Evolutionary conservation across 306 rosid species (phyloP).

Genomic region (Inga oerstediana): DNA sequence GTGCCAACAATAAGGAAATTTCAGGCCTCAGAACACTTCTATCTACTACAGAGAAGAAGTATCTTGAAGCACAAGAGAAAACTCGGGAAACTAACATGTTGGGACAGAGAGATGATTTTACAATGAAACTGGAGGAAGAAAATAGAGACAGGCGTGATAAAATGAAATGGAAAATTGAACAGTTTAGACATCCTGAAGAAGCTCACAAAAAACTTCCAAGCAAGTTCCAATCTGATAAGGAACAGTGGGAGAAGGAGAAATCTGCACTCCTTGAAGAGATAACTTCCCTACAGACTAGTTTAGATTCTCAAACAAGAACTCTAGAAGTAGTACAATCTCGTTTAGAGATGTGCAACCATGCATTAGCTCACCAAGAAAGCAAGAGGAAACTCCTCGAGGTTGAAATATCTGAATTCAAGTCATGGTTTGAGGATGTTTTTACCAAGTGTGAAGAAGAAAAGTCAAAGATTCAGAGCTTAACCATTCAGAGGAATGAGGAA

Average conservation of each 20-base stretch:
- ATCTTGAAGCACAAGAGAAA: conserved; percentile 14
- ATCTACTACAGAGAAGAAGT: conserved; percentile 46
- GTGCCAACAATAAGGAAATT: conserved; percentile 48
- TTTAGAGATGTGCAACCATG: conserved; percentile 71
- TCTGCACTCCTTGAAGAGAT: conserved; percentile 44
- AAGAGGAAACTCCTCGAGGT: conserved; percentile 61
- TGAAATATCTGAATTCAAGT: conserved; percentile 56
- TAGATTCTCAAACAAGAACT: conserved; percentile 65
- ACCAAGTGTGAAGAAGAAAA: conserved; percentile 53
- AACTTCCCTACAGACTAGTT: conserved; percentile 54
- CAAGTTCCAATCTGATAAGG: conserved; percentile 46
- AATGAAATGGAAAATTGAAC: conserved; percentile 77
- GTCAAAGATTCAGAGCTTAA: conserved; percentile 47
- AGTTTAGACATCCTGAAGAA: conserved; percentile 74
- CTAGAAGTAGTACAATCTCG: conserved; percentile 56
- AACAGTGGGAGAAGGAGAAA: conserved; percentile 65
- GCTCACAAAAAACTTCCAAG: conserved; percentile 57
- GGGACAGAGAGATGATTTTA: conserved; percentile 49
- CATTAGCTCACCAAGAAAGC: conserved; percentile 75
- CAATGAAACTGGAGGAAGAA: conserved; percentile 60
- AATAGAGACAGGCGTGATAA: conserved; percentile 47
- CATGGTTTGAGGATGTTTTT: conserved; percentile 47
- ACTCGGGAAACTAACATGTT: conserved; percentile 37
- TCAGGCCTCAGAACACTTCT: conserved; percentile 46
- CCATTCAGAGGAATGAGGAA: conserved; percentile 54